Conservation (phyloP, 352 stramenopile genomes). For the Peronospora belbahrii region DNA sequence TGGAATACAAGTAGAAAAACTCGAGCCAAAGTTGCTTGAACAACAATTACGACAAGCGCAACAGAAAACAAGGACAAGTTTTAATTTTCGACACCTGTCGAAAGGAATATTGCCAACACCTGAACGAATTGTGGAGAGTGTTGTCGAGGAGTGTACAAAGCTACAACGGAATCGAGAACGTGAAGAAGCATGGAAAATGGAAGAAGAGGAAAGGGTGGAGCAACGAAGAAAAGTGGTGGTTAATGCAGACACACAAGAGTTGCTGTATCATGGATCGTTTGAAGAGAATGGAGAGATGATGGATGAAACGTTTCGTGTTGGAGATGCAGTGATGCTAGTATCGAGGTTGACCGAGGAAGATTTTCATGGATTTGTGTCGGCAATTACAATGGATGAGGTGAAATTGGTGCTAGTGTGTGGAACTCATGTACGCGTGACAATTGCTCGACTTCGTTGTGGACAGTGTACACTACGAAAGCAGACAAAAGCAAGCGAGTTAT, state of each 20-base stretch:
- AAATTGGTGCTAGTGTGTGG: conserved; percentile 49
- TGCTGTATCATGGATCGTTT: conserved; percentile 3
- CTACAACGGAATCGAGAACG: conserved; percentile 16
- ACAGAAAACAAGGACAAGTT: conserved; percentile 22
- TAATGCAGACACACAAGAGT: conserved; percentile 8
- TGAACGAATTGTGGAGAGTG: conserved; percentile 32
- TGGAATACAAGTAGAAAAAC: background rate
- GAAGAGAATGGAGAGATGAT: background rate
- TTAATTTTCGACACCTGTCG: conserved; percentile 55
- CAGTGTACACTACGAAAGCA: conserved; percentile 38
- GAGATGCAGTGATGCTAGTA: conserved; percentile 44
- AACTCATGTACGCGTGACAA: conserved; percentile 20
- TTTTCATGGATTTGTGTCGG: conserved; percentile 48
- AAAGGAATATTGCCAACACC: conserved; percentile 33
- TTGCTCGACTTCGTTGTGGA: conserved; percentile 30
- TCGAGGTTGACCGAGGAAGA: conserved; percentile 51
- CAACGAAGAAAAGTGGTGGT: conserved; percentile 1
- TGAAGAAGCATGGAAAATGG: conserved; percentile 6
- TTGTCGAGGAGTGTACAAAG: conserved; percentile 20
- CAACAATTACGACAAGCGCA: conserved; percentile 25
- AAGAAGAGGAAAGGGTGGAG: conserved; percentile 1
- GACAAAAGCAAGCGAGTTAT: background rate
- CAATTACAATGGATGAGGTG: conserved; percentile 27
- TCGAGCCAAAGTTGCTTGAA: conserved; percentile 11
- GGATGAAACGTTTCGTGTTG: conserved; percentile 30